Percentiles rank a stretch among this genome's conserved stretches.
phyloP scores from a whole-genome alignment of 1,284 basidiomycete species.

The Microbotryum lychnidis-dioicae region DNA sequence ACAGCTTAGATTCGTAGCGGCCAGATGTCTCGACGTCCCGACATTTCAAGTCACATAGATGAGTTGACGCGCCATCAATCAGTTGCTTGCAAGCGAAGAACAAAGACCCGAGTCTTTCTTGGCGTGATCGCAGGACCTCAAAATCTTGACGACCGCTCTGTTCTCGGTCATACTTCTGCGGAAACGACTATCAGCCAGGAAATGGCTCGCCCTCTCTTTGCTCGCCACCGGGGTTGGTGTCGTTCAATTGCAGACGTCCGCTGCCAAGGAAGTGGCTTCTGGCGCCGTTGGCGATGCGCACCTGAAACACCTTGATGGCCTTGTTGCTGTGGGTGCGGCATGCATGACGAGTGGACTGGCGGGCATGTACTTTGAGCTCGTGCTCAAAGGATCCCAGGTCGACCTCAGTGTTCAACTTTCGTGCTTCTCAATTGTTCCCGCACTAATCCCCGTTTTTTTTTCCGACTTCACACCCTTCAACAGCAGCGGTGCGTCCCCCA shows the following conservation, averaged over 20 bases:
- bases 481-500: background rate
- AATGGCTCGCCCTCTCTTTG: constrained; percentile 76
- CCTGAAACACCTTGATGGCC: constrained; percentile 75
- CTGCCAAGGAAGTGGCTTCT: constrained; percentile 5
- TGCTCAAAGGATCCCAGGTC: constrained; percentile 78
- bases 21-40: constrained; percentile 83
- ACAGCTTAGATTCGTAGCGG: constrained; percentile 79
- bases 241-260: constrained; percentile 68
- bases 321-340: constrained; percentile 74
- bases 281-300: constrained; percentile 39
- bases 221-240: constrained; percentile 85
- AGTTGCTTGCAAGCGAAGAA: background rate
- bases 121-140: constrained; percentile 20
- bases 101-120: background rate
- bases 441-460: constrained; percentile 71
- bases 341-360: constrained; percentile 97
- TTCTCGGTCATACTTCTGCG: constrained; percentile 87
- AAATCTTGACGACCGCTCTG: constrained; percentile 91
- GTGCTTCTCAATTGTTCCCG: constrained; percentile 84
- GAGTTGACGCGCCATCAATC: background rate
- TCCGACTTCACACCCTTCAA: constrained; percentile 31
- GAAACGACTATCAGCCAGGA: constrained; percentile 60
- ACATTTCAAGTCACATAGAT: constrained; percentile 82
- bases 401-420: constrained; percentile 95
- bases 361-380: constrained; percentile 97